These are phyloP conservation scores for Psilocybe cyanescens DNA, from an alignment of 768 basidiomycete species.

Conservation along the genomic window DNA sequence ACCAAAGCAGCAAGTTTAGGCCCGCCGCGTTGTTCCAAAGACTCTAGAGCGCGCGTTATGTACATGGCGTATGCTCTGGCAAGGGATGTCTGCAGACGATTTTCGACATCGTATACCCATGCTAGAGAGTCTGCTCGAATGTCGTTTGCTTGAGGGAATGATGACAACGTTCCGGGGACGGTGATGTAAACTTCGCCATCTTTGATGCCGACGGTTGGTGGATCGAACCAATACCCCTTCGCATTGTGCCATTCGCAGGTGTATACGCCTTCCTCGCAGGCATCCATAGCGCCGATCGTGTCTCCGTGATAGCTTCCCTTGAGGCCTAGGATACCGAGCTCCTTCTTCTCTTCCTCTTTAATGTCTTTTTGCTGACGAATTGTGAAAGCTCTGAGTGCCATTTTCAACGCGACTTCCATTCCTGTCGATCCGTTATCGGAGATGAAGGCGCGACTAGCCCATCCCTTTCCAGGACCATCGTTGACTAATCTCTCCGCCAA, in stretches of 20 bases:
- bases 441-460: constrained; percentile 92
- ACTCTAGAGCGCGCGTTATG: constrained; percentile 55
- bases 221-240: constrained; percentile 92
- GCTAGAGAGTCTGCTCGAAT: constrained; percentile 50
- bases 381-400: constrained; percentile 82
- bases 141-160: constrained; percentile 28
- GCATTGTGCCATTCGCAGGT: constrained; percentile 96
- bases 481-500: constrained; percentile 80
- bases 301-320: constrained; percentile 97
- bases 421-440: constrained; percentile 96
- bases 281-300: constrained; percentile 97
- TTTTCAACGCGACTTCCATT: constrained; percentile 97
- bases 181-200: constrained; percentile 58
- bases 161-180: constrained; percentile 53
- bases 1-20: constrained; percentile 74
- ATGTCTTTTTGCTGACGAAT: constrained; percentile 38
- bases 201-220: constrained; percentile 76
- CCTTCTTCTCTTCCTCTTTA: constrained; percentile 41
- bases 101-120: constrained; percentile 71
- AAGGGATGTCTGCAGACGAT: constrained; percentile 61
- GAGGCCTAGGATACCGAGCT: constrained; percentile 80
- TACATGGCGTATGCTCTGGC: constrained; percentile 65
- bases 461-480: constrained; percentile 82
- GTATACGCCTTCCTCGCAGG: constrained; percentile 88
- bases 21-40: constrained; percentile 43